Evolutionary conservation across 2,329 filamentous ascomycete genomes (phyloP).

Genomic region (Alternaria panax): DNA sequence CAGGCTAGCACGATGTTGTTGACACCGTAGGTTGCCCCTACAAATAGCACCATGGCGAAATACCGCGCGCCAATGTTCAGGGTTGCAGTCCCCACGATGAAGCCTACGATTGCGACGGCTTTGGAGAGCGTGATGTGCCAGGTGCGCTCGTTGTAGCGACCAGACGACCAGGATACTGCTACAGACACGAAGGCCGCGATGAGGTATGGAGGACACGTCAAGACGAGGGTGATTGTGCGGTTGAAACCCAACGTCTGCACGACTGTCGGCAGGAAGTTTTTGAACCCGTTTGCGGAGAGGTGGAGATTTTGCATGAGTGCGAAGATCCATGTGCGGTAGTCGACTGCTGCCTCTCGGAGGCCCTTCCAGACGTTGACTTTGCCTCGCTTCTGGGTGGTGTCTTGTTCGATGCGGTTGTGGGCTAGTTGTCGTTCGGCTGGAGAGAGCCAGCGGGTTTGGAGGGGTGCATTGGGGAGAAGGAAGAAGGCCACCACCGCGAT

Average conservation of each 20-base stretch:
- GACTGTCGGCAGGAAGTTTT: slow-evolving; percentile 45
- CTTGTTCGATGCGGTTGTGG: slow-evolving; percentile 45
- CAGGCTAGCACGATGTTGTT: slow-evolving; percentile 50
- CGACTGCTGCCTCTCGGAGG: slow-evolving; percentile 22
- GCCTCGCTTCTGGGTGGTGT: slow-evolving; percentile 52
- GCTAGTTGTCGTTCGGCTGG: slow-evolving; percentile 52
- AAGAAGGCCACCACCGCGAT: slow-evolving; percentile 16
- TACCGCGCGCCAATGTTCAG: slow-evolving; percentile 42
- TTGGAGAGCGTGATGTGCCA: slow-evolving; percentile 44
- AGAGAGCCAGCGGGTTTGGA: slow-evolving; percentile 54
- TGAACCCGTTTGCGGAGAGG: slow-evolving; percentile 25
- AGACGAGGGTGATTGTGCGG: slow-evolving; percentile 38
- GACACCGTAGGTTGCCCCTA: slow-evolving; percentile 39
- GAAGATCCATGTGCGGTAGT: slow-evolving; percentile 27
- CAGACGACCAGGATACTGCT: slow-evolving; percentile 34
- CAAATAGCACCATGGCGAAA: slow-evolving; percentile 44
- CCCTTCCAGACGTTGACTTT: slow-evolving; percentile 26
- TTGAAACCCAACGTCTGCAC: slow-evolving; percentile 43
- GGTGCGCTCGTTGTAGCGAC: slow-evolving; percentile 39
- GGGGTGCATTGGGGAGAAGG: slow-evolving; percentile 34
- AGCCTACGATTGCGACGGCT: slow-evolving; percentile 38
- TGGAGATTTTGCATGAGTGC: slow-evolving; percentile 28
- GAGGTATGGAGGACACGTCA: slow-evolving; percentile 43
- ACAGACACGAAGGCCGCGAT: slow-evolving; percentile 36
- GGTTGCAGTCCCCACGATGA: slow-evolving; percentile 36